Evolutionary conservation across 148 eudicot species (phyloP).

Genomic region (Rhododendron vialii): DNA sequence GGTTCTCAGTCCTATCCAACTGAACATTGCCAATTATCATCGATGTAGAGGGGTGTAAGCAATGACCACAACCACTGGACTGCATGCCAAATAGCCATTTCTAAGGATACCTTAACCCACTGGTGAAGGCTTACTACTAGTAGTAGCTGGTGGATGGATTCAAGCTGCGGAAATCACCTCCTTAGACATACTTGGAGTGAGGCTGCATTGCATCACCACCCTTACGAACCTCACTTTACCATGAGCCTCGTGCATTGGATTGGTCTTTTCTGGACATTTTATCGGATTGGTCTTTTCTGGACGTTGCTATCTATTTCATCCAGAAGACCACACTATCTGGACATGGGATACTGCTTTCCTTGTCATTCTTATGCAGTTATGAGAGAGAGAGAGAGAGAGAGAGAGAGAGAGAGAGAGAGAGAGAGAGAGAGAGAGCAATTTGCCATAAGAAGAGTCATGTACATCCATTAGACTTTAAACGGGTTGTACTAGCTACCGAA

Average conservation of each 20-base stretch:
- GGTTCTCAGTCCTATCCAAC: neutral
- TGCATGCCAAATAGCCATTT: neutral
- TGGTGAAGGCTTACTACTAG: neutral
- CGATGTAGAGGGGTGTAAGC: neutral
- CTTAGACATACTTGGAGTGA: neutral
- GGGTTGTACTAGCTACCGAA: neutral
- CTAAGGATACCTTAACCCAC: neutral
- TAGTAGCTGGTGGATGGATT: neutral
- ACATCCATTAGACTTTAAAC: neutral
- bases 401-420: neutral
- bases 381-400: conserved; percentile 1
- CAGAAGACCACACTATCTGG: neutral
- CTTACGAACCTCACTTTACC: neutral
- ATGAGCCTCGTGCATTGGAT: neutral
- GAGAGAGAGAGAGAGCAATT: neutral
- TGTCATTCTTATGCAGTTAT: neutral
- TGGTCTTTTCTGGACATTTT: neutral
- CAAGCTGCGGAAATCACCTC: neutral
- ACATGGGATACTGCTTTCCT: neutral
- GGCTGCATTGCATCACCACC: neutral
- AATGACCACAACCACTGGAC: neutral
- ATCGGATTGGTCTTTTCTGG: neutral
- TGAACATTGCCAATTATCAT: neutral
- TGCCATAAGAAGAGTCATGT: neutral
- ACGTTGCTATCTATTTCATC: neutral